Evolutionary conservation across 345 rosid genomes (phyloP).

Genomic region (Atalantia buxifolia): DNA sequence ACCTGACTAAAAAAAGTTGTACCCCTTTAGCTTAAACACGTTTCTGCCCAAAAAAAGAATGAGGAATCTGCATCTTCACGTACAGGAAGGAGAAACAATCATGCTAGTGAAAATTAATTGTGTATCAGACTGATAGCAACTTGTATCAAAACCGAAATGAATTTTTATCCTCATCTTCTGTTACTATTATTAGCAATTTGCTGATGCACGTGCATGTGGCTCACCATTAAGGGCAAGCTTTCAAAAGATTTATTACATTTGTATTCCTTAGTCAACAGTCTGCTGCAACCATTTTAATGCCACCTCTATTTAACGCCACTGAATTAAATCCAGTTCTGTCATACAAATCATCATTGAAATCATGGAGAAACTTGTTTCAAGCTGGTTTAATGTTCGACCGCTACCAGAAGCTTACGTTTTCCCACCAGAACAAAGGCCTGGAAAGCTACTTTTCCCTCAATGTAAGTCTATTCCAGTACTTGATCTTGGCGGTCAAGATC

Average conservation of each 20-base stretch:
- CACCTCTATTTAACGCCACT: neutral
- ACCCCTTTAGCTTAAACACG: neutral
- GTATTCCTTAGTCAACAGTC: constrained; percentile 14
- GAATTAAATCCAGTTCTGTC: neutral
- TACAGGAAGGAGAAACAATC: neutral
- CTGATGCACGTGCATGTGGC: constrained; percentile 13
- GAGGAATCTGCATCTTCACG: neutral
- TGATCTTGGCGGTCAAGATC: constrained; percentile 24
- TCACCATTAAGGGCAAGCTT: neutral
- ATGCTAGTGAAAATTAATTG: neutral
- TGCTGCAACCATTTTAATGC: constrained; percentile 2
- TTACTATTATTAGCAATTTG: constrained; percentile 15
- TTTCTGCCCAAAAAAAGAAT: neutral
- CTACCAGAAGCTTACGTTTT: constrained; percentile 29
- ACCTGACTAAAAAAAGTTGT: neutral
- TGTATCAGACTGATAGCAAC: neutral
- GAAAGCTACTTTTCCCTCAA: constrained; percentile 14
- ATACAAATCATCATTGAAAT: neutral
- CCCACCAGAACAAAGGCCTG: constrained; percentile 32
- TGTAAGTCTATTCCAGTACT: constrained; percentile 26
- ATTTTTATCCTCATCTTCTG: neutral
- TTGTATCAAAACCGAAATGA: neutral
- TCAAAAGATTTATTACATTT: neutral
- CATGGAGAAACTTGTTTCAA: constrained; percentile 35
- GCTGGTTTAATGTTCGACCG: constrained; percentile 15